A percentile compares a stretch with the other conserved stretches of the same genome.
Conservation (phyloP, 768 basidiomycete species). For the Psilocybe tampanensis region DNA sequence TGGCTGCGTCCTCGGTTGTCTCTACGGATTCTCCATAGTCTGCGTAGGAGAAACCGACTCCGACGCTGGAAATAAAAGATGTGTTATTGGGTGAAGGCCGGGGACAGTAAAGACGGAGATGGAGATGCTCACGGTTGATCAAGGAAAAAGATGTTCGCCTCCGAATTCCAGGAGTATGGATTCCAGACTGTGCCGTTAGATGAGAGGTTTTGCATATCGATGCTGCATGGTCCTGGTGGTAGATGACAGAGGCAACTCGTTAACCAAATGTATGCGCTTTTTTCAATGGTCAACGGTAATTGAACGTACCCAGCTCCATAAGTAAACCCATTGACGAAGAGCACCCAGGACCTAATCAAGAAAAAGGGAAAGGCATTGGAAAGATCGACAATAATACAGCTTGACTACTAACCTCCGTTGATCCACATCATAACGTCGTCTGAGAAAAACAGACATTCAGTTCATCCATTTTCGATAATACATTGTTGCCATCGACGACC, state of each 20-base stretch:
- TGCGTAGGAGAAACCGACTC: conserved; percentile 73
- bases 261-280: neutral
- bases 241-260: too few species aligned
- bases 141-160: conserved; percentile 71
- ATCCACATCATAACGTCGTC: conserved; percentile 77
- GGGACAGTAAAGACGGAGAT: neutral
- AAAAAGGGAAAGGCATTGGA: neutral
- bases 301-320: conserved; percentile 64
- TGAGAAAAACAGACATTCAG: conserved; percentile 16
- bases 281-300: neutral
- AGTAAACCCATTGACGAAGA: conserved; percentile 62
- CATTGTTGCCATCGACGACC: conserved; percentile 17
- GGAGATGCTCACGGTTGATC: conserved; percentile 59
- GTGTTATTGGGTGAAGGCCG: neutral
- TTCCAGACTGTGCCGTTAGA: conserved; percentile 65
- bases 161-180: conserved; percentile 65
- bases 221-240: conserved; percentile 40
- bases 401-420: conserved; percentile 46
- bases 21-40: conserved; percentile 69
- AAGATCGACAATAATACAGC: neutral
- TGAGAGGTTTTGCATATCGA: conserved; percentile 58
- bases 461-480: neutral
- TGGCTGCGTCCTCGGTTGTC: conserved; percentile 81
- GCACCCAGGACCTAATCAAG: conserved; percentile 58
- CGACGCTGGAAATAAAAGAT: conserved; percentile 45